A percentile compares a stretch with the other conserved stretches of the same genome.
These are phyloP conservation scores for Fusarium verrucosum DNA, from an alignment of 2,329 filamentous ascomycete species.

Conservation along the genomic window DNA sequence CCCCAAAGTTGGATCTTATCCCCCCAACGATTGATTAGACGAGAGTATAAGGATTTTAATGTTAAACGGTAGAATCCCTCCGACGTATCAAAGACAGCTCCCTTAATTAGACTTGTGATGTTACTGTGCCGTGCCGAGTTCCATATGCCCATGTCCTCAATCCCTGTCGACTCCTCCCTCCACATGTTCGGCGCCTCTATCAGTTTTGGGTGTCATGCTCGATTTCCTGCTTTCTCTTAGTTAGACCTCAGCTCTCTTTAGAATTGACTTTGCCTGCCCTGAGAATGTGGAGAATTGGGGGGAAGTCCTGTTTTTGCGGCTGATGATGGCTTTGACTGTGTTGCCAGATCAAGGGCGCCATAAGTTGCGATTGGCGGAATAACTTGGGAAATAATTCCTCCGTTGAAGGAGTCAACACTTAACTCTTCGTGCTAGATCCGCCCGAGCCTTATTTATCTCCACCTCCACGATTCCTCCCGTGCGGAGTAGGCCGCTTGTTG, in stretches of 20 bases:
- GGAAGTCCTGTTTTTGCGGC: slow-evolving; percentile 8
- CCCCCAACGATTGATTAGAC: slow-evolving; percentile 24
- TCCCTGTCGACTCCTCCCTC: slow-evolving; percentile 29
- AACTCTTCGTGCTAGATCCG: slow-evolving; percentile 27
- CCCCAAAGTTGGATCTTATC: slow-evolving; percentile 26
- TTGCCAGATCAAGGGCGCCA: slow-evolving; percentile 7
- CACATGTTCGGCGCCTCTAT: slow-evolving; percentile 32
- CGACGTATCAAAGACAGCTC: slow-evolving; percentile 3
- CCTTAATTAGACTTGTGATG: slow-evolving; percentile 6
- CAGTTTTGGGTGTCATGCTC: slow-evolving; percentile 25
- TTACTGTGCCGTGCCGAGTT: slow-evolving; percentile 35
- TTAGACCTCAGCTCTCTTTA: not conserved
- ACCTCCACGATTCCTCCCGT: slow-evolving; percentile 32
- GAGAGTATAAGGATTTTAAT: not conserved
- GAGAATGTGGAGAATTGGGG: slow-evolving; percentile 34
- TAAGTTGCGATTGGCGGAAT: slow-evolving; percentile 27
- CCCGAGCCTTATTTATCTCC: slow-evolving; percentile 4
- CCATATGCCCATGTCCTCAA: slow-evolving; percentile 23
- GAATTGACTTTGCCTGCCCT: slow-evolving; percentile 12
- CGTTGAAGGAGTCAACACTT: slow-evolving; percentile 5
- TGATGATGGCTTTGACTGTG: slow-evolving; percentile 18
- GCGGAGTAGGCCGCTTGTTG: slow-evolving; percentile 32
- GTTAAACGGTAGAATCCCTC: not conserved
- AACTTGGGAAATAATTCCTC: slow-evolving; percentile 4
- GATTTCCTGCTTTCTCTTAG: not conserved